phyloP scores from a whole-genome alignment of 2,329 filamentous ascomycete species.

The Diaporthe longicolla region DNA sequence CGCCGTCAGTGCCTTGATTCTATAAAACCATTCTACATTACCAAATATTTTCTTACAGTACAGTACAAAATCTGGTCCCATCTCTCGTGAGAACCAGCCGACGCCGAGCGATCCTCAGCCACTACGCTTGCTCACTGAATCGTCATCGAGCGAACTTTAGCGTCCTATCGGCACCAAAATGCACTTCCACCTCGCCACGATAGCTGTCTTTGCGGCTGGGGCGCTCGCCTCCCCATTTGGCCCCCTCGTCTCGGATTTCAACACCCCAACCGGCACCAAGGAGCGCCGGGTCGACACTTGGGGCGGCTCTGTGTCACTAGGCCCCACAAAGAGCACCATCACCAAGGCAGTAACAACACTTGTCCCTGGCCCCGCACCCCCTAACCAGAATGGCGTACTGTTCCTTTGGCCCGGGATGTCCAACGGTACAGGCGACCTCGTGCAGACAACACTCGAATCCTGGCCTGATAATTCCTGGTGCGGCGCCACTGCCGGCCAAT shows the following conservation, averaged over 20 bases:
- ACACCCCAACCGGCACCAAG: conserved; percentile 2
- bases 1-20: no score
- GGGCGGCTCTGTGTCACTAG: conserved; percentile 38
- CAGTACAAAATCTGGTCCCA: not conserved
- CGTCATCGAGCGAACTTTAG: not conserved
- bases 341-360: conserved; percentile 56
- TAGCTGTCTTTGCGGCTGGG: conserved; percentile 16
- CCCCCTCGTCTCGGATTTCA: not conserved
- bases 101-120: not conserved
- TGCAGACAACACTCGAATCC: conserved; percentile 58
- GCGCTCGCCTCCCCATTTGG: conserved; percentile 10
- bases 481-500: conserved; percentile 54
- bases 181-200: conserved; percentile 3
- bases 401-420: conserved; percentile 62
- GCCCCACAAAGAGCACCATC: conserved; percentile 46
- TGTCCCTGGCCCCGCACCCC: conserved; percentile 55
- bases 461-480: conserved; percentile 59
- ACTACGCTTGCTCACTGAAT: not conserved
- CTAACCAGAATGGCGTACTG: conserved; percentile 54
- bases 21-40: not conserved
- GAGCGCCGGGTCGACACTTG: conserved; percentile 25
- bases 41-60: not conserved
- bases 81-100: no score
- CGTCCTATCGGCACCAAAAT: not conserved
- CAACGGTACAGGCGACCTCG: conserved; percentile 59